Evolutionary conservation across 1,284 basidiomycete species (phyloP).

Genomic region (Athelia sp.): DNA sequence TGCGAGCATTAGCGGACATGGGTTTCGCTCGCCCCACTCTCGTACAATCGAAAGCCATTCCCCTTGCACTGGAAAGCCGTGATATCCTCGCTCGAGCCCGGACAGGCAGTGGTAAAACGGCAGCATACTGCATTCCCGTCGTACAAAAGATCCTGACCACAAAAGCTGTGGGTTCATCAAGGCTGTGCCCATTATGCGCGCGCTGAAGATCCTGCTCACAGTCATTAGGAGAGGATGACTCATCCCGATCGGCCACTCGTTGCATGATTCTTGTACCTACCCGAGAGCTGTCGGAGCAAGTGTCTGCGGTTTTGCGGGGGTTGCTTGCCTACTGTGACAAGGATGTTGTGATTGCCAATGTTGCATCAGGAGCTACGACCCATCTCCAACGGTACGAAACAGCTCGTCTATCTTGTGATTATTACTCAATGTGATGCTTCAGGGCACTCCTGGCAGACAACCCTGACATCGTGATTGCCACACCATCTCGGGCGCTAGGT

Average conservation of each 20-base stretch:
- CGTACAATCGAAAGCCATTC: conserved; percentile 79
- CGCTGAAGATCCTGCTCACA: conserved; percentile 12
- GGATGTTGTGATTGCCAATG: conserved; percentile 72
- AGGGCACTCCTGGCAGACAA: conserved; percentile 83
- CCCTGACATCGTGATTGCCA: conserved; percentile 91
- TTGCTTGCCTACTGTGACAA: conserved; percentile 76
- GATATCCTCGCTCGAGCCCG: conserved; percentile 93
- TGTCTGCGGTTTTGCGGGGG: conserved; percentile 64
- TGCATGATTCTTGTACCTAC: conserved; percentile 92
- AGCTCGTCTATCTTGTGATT: too few species aligned
- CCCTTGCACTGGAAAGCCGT: conserved; percentile 82
- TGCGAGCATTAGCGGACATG: conserved; percentile 76
- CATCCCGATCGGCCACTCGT: conserved; percentile 57
- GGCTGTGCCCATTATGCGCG: not conserved
- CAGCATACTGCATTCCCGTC: conserved; percentile 90
- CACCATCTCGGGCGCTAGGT: conserved; percentile 80
- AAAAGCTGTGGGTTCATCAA: conserved; percentile 64
- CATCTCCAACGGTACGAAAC: conserved; percentile 74
- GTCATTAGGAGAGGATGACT: conserved; percentile 33
- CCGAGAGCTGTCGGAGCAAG: conserved; percentile 90
- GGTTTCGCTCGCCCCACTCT: conserved; percentile 81
- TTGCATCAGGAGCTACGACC: conserved; percentile 69
- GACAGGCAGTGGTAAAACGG: conserved; percentile 97
- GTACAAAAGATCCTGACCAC: conserved; percentile 84
- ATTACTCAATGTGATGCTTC: not conserved